Evolutionary conservation across 768 basidiomycete species (phyloP).

Genomic region (Mycena haematopus): DNA sequence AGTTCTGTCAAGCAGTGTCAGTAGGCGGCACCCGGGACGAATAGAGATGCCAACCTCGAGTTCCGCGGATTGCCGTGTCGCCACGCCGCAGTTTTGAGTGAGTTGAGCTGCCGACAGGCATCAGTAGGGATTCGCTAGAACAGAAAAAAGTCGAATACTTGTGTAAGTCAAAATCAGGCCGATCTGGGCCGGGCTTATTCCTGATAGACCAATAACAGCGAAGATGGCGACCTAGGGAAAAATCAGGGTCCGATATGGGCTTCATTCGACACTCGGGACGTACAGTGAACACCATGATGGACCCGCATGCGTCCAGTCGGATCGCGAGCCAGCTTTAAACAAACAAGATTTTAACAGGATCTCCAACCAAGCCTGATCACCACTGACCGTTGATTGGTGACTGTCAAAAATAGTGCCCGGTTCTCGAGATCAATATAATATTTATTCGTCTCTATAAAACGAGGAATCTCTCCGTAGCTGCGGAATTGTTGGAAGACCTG

Average conservation of each 20-base stretch:
- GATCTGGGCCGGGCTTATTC: slow-evolving; percentile 69
- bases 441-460: slow-evolving; percentile 71
- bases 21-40: neutral
- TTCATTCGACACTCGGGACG: slow-evolving; percentile 25
- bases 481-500: slow-evolving; percentile 70
- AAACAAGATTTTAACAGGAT: slow-evolving; percentile 1
- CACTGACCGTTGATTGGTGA: slow-evolving; percentile 66
- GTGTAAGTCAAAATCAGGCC: slow-evolving; percentile 77
- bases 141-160: slow-evolving; percentile 42
- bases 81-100: slow-evolving; percentile 57
- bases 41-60: slow-evolving; percentile 54
- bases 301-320: slow-evolving; percentile 74
- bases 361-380: neutral
- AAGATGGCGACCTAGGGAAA: slow-evolving; percentile 64
- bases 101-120: slow-evolving; percentile 45
- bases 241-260: neutral
- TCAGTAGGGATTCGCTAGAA: slow-evolving; percentile 3
- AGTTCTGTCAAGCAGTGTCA: slow-evolving; percentile 48
- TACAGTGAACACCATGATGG: slow-evolving; percentile 60
- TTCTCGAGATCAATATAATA: slow-evolving; percentile 77
- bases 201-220: slow-evolving; percentile 59
- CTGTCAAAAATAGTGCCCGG: slow-evolving; percentile 68
- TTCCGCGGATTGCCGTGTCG: slow-evolving; percentile 68
- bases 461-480: slow-evolving; percentile 67
- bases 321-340: slow-evolving; percentile 67